Percentiles rank a stretch among this genome's conserved stretches.
These are phyloP conservation scores for Diaporthe caulivora DNA, from an alignment of 2,329 filamentous ascomycete genomes.

Conservation along the genomic window DNA sequence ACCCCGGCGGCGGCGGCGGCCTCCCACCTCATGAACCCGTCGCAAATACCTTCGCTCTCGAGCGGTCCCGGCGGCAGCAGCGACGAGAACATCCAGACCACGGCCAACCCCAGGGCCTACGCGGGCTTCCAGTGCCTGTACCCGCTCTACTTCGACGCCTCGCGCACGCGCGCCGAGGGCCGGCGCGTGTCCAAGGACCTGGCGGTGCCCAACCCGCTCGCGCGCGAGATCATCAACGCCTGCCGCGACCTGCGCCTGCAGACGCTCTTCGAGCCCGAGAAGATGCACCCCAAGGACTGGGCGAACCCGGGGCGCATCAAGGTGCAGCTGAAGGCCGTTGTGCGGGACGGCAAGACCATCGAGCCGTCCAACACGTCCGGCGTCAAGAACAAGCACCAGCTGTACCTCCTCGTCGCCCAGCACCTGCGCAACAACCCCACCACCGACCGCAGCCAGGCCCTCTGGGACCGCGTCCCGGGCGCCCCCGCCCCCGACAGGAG, in stretches of 20 bases:
- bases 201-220: conserved; percentile 87
- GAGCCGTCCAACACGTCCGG: conserved; percentile 58
- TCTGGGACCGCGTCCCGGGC: conserved; percentile 80
- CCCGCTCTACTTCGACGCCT: conserved; percentile 92
- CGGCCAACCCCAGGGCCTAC: conserved; percentile 68
- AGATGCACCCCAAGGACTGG: conserved; percentile 97
- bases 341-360: conserved; percentile 43
- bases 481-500: conserved; percentile 72
- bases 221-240: conserved; percentile 90
- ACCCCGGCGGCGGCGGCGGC: background rate
- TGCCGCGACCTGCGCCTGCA: conserved; percentile 78
- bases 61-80: conserved; percentile 45
- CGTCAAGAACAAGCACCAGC: conserved; percentile 85
- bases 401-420: conserved; percentile 83
- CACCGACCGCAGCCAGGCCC: conserved; percentile 74
- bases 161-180: conserved; percentile 80
- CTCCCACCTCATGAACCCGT: conserved; percentile 50
- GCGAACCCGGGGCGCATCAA: conserved; percentile 92
- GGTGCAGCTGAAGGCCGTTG: conserved; percentile 72
- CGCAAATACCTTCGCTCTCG: conserved; percentile 53
- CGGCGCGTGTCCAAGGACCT: conserved; percentile 79
- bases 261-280: conserved; percentile 89
- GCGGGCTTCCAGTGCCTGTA: conserved; percentile 91
- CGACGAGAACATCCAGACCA: conserved; percentile 51
- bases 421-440: conserved; percentile 85